Conservation (phyloP, 2,329 filamentous ascomycete species). For the Colletotrichum shisoi region DNA sequence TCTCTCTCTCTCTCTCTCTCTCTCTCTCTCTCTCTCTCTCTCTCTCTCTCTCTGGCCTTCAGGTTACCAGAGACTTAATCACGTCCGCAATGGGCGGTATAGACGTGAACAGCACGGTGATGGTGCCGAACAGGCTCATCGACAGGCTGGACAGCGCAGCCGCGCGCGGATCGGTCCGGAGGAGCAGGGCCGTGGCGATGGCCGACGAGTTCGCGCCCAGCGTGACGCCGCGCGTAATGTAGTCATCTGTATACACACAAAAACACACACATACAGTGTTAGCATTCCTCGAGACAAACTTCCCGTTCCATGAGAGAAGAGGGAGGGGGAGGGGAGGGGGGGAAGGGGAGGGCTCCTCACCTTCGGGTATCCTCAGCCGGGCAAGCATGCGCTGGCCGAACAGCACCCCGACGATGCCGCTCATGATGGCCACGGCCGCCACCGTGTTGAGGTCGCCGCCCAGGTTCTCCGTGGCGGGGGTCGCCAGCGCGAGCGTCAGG, state of each 20-base stretch:
- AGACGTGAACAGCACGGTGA: slow-evolving; percentile 66
- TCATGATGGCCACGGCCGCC: slow-evolving; percentile 66
- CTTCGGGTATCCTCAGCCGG: slow-evolving; percentile 62
- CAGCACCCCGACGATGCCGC: slow-evolving; percentile 66
- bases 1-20: no score
- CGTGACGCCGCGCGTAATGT: slow-evolving; percentile 68
- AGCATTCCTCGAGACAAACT: not conserved
- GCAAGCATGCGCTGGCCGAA: slow-evolving; percentile 60
- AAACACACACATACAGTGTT: not conserved
- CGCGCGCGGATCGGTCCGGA: slow-evolving; percentile 65
- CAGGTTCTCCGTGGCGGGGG: slow-evolving; percentile 63
- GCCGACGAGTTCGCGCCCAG: slow-evolving; percentile 68
- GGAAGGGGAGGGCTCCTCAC: slow-evolving; percentile 47
- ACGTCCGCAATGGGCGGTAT: slow-evolving; percentile 61
- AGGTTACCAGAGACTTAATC: slow-evolving; percentile 56
- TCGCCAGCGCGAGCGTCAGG: slow-evolving; percentile 67
- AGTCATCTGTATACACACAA: slow-evolving; percentile 58
- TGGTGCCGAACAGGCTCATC: slow-evolving; percentile 68
- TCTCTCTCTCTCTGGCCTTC: not conserved
- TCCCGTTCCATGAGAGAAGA: no score
- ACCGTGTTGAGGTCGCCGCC: slow-evolving; percentile 65
- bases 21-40: no score
- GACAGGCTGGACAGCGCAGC: slow-evolving; percentile 67
- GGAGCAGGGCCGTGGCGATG: slow-evolving; percentile 65
- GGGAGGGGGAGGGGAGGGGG: no score